A percentile compares a stretch with the other conserved stretches of the same genome.
Conservation (phyloP, 495 filamentous ascomycete species). For the Xylaria venustula region DNA sequence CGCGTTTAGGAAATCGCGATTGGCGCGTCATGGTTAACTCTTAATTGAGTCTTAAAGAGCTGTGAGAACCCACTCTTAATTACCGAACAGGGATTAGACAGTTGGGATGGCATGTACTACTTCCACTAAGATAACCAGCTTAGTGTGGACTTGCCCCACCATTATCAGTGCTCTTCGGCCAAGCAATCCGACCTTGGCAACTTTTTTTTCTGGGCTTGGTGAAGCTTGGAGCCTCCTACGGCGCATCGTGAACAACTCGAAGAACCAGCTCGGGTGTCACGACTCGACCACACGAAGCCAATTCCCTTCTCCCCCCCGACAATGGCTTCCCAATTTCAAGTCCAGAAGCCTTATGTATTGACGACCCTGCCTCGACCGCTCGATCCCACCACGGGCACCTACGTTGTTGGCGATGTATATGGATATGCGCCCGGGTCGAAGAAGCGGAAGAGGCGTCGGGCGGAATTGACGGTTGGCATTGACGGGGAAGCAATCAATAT, state of each 20-base stretch:
- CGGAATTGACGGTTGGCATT: slow-evolving; percentile 79
- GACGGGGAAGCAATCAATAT: slow-evolving; percentile 91
- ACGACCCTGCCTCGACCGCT: slow-evolving; percentile 66
- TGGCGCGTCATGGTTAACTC: slow-evolving; percentile 5
- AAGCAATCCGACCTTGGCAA: not conserved
- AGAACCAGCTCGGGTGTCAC: not conserved
- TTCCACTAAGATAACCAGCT: too few species aligned
- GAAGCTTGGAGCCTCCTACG: not conserved
- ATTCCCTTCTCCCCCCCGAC: not conserved
- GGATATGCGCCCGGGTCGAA: slow-evolving; percentile 64
- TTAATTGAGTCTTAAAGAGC: not conserved
- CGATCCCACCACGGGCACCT: slow-evolving; percentile 56
- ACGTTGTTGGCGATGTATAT: slow-evolving; percentile 67
- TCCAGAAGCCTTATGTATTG: slow-evolving; percentile 60
- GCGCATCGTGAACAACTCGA: not conserved
- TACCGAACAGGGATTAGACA: not conserved
- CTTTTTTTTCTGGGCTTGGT: slow-evolving; percentile 13
- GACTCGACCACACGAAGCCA: not conserved
- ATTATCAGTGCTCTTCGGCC: not conserved
- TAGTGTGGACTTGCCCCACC: slow-evolving; percentile 7
- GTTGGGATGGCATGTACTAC: too few species aligned
- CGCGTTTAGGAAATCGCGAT: too few species aligned
- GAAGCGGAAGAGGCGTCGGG: slow-evolving; percentile 76
- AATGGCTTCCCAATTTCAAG: slow-evolving; percentile 54
- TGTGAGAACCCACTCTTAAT: too few species aligned